Evolutionary conservation across 2,329 filamentous ascomycete species (phyloP), one percentile per base, ranked within the genome.

Genomic region (Aspergillus novofumigatus): DNA sequence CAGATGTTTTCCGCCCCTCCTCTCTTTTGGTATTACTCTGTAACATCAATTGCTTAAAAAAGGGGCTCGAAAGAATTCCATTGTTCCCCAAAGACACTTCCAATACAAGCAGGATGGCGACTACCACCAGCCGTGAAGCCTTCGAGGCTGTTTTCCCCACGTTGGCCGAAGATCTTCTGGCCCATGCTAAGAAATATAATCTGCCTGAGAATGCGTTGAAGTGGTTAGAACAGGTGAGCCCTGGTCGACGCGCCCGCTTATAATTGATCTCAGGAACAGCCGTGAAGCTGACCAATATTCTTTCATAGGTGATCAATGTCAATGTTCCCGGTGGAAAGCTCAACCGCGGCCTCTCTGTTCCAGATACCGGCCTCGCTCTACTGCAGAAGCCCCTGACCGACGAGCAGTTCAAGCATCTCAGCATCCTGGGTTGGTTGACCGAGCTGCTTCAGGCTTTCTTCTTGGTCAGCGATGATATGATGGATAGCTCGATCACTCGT

Each of bases 361-460:
- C 94, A 65, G 94, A 99, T 79, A 94, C 92, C 49, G 87, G 88
- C 63, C 88, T 91, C 63, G 81, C 94, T 68, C 86, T 97, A 62
- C 84, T 92, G 70, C 82, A 85, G 69, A 79, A 83, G 66, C 80
- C 89, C 55, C 86, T 97, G 63, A 84, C 80, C 63, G 83, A 90
- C 61, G 85, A 93, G 57, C 89, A 97, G 78, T 96, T 92, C 82
- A 94, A 95, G 81, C 82, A 90, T 67, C 83, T 93, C 50, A 90
- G 92, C 48, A 89, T 91, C 20, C 85, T 99, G 20, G 94, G 94
- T 71, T 99, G 94, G 94, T 86, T 96, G 84, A 96, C 95, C 62
- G 94, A 99, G 83, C 86, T 99, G 51, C 89, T 99, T 35, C 94
- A 99, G 80, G 93, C 94, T 64, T 97, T 97, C 83, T 97, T 99